Base-by-base conservation (phyloP, 306 rosid genomes). In the Abrus precatorius region DNA sequence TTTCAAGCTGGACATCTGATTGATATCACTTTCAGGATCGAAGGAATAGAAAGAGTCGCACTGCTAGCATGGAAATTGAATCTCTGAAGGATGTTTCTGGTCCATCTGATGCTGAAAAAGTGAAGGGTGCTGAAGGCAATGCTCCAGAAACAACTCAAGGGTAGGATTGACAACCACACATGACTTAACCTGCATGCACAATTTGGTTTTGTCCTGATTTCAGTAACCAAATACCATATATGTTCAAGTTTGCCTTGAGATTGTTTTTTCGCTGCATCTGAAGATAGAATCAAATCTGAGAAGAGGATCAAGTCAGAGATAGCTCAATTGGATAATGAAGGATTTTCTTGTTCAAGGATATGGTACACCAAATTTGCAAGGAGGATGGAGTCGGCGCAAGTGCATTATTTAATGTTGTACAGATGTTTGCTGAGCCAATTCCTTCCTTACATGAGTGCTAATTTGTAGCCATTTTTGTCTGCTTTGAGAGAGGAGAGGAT, bases 21-120 rank as follows among this genome's bases (percentile, higher is more conserved):
- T 75, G 64, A 34, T 75, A 60, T 53, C 47, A 9, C 54, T 82
- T 88, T 76, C 89, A 95, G 99, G 98, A 95, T 86, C 91, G 98
- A 79, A 88, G 98, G 84, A 93, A 88, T 65, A 84, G 97, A 77
- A 93, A 82, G 88, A 91, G 90, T 87, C 84, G 90, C 12, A 79
- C 91, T 67, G 61, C 84, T 32, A 95, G 92, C 91, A 82, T 87
- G 86, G 99, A 93, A 72, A 91, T 90, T 7, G 99, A 95, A 68
- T 74, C 89, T 1, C 43, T 82, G 82, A 89, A 89, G 84, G 98
- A 94, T 67, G 48, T 71, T 72, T 59, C 92, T 38, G 85, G 79
- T 80, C 81, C 89, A 82, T 81, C 88, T 64, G 89, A 86, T 32
- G 69, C 71, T 9, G 87, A 86, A 84, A 82, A 87, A 80, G 69